Conservation (phyloP, 1,284 basidiomycete genomes). For the Phaffia rhodozyma region DNA sequence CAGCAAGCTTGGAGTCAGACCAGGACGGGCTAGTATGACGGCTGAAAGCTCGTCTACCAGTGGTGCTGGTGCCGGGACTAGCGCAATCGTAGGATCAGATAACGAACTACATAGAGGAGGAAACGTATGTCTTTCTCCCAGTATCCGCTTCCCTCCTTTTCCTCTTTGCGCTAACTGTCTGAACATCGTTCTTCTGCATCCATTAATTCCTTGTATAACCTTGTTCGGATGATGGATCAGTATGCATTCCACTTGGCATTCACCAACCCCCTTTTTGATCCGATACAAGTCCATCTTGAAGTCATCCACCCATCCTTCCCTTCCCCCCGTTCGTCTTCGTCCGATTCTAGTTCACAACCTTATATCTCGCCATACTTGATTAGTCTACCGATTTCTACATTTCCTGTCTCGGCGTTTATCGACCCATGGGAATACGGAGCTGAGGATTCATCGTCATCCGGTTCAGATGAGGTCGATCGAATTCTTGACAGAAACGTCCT, state of each 20-base stretch:
- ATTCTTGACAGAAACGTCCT: not conserved
- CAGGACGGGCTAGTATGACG: no score
- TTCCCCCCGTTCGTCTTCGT: not conserved
- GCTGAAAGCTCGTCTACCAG: not conserved
- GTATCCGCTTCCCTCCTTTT: no score
- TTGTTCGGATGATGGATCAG: constrained; percentile 12
- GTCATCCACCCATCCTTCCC: not conserved
- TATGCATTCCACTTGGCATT: constrained; percentile 80
- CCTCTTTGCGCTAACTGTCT: not conserved
- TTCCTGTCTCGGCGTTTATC: constrained; percentile 13
- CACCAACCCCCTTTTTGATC: constrained; percentile 87
- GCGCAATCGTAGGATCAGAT: not conserved
- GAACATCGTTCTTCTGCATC: no score
- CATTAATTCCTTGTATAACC: no score
- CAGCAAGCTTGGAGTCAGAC: constrained; percentile 15
- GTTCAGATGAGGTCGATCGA: constrained; percentile 6
- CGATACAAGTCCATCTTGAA: constrained; percentile 56
- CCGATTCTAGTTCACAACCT: not conserved
- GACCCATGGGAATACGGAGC: constrained; percentile 16
- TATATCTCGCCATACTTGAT: constrained; percentile 8
- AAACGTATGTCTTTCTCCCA: constrained; percentile 18
- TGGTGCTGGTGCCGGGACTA: not conserved
- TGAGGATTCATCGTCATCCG: constrained; percentile 1
- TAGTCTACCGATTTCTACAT: constrained; percentile 3
- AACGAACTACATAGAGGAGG: constrained; percentile 21